Conservation (phyloP, 1,284 basidiomycete species). For the Puccinia hordei region DNA sequence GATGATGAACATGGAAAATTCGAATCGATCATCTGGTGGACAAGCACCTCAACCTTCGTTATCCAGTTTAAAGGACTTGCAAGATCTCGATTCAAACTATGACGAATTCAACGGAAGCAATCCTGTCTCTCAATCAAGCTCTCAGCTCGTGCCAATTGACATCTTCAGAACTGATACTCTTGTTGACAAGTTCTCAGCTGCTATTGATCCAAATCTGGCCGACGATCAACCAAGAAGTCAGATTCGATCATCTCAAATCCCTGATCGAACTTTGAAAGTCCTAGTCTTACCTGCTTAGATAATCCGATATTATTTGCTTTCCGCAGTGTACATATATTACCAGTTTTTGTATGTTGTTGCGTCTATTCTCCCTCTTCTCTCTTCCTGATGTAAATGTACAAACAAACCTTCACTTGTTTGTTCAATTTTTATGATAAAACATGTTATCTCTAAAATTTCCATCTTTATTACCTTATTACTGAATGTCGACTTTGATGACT, state of each 20-base stretch:
- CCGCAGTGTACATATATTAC: too few species aligned
- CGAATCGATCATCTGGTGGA: neutral
- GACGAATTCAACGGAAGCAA: neutral
- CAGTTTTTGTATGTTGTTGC: neutral
- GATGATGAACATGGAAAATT: neutral
- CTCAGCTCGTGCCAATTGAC: neutral
- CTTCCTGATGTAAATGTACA: neutral
- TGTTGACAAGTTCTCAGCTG: neutral
- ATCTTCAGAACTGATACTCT: neutral
- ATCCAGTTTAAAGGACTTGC: constrained; percentile 11
- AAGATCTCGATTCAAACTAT: neutral
- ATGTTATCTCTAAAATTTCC: too few species aligned
- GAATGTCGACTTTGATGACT: too few species aligned
- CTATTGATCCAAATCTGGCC: neutral
- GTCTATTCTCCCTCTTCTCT: neutral
- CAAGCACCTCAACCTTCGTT: neutral
- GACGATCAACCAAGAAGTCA: neutral
- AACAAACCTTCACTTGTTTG: too few species aligned
- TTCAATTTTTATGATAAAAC: too few species aligned
- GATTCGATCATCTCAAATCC: neutral
- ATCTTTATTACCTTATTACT: too few species aligned
- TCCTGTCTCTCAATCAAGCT: neutral
- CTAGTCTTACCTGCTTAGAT: neutral
- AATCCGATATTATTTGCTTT: neutral
- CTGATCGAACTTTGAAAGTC: neutral